Conservation (phyloP, 2,329 filamentous ascomycete species). For the Colletotrichum navitas region DNA sequence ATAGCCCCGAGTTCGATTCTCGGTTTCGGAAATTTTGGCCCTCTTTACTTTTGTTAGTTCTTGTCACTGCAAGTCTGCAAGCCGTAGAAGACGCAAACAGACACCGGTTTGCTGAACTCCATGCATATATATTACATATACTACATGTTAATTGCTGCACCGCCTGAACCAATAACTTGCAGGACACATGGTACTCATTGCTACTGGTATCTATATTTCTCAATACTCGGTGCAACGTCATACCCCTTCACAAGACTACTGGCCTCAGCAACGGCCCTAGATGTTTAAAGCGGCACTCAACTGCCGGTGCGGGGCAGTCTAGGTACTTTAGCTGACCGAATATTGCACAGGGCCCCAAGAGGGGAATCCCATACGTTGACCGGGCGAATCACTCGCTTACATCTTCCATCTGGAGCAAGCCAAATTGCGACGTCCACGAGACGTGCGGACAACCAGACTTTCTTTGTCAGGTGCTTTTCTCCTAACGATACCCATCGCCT, state of each 20-base stretch:
- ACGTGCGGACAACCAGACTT: not conserved
- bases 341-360: not conserved
- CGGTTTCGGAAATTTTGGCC: slow-evolving; percentile 18
- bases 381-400: not conserved
- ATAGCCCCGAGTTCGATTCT: slow-evolving; percentile 38
- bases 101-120: too few species aligned
- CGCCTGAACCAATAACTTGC: too few species aligned
- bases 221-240: not conserved
- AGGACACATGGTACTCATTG: too few species aligned
- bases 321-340: not conserved
- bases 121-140: too few species aligned
- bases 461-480: slow-evolving; percentile 21
- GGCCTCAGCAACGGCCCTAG: not conserved
- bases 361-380: not conserved
- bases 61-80: not conserved
- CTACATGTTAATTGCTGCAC: too few species aligned
- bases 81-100: not conserved
- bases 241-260: not conserved
- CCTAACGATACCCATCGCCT: slow-evolving; percentile 2
- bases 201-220: not conserved
- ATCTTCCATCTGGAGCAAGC: not conserved
- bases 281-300: slow-evolving; percentile 9
- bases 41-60: too few species aligned
- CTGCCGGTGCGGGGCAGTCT: slow-evolving; percentile 14
- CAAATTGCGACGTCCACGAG: not conserved